Evolutionary conservation across 164 flowering plant species (phyloP).

Genomic region (Vitis riparia): DNA sequence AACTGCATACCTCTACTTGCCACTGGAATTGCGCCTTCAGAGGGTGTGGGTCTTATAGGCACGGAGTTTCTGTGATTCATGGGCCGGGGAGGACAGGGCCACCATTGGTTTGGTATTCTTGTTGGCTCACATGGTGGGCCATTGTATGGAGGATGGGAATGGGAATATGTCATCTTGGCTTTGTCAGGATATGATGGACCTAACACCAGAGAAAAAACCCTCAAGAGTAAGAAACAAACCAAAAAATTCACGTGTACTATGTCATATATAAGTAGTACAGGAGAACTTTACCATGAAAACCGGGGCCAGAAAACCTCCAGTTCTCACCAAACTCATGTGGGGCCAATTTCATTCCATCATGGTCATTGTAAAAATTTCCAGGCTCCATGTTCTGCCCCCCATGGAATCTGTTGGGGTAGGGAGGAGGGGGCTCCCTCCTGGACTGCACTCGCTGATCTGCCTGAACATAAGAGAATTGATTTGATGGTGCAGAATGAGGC

Average conservation of each 20-base stretch:
- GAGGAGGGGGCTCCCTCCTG: conserved; percentile 51
- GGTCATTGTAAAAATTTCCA: conserved; percentile 46
- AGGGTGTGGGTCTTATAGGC: conserved; percentile 50
- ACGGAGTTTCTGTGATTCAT: conserved; percentile 49
- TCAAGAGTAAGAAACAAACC: not conserved
- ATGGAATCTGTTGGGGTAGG: conserved; percentile 38
- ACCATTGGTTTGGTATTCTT: conserved; percentile 43
- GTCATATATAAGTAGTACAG: not conserved
- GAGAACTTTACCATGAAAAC: conserved; percentile 49
- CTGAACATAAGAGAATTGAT: conserved; percentile 77
- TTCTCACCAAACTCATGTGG: conserved; percentile 50
- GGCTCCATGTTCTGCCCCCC: conserved; percentile 35
- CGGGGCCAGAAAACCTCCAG: conserved; percentile 51
- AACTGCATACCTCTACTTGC: conserved; percentile 36
- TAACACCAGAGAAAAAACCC: conserved; percentile 14
- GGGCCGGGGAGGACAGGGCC: conserved; percentile 56
- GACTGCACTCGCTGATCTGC: conserved; percentile 51
- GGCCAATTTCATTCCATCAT: conserved; percentile 44
- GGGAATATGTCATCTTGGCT: conserved; percentile 22
- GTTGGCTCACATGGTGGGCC: conserved; percentile 54
- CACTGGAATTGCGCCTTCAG: conserved; percentile 44
- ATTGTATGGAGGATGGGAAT: conserved; percentile 37
- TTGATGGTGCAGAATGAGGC: conserved; percentile 65
- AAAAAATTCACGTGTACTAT: not conserved
- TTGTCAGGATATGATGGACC: conserved; percentile 47